phyloP scores from a whole-genome alignment of 2,329 filamentous ascomycete species.

The Scedosporium aurantiacum region DNA sequence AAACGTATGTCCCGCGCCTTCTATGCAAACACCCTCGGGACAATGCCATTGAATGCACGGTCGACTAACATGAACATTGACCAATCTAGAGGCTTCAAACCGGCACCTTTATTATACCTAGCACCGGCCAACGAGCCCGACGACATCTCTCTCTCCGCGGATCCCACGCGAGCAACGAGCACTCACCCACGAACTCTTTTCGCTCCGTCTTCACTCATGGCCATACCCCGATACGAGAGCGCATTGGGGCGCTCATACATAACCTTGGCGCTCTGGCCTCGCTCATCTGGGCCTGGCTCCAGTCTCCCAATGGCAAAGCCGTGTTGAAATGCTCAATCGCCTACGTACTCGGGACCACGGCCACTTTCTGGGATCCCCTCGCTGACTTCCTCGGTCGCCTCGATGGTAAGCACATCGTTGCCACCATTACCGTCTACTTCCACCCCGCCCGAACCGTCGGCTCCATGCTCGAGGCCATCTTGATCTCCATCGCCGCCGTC shows the following conservation, averaged over 20 bases:
- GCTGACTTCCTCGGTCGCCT: slow-evolving; percentile 66
- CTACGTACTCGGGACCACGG: slow-evolving; percentile 76
- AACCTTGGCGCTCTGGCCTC: slow-evolving; percentile 26
- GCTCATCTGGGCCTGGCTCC: slow-evolving; percentile 47
- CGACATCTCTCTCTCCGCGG: slow-evolving; percentile 65
- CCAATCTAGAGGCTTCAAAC: slow-evolving; percentile 59
- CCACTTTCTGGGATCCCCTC: slow-evolving; percentile 68
- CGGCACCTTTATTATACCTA: slow-evolving; percentile 76
- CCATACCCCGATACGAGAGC: slow-evolving; percentile 20
- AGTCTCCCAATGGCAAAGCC: slow-evolving; percentile 63
- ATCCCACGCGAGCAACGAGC: slow-evolving; percentile 16
- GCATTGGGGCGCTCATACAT: slow-evolving; percentile 21
- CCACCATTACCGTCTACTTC: slow-evolving; percentile 90
- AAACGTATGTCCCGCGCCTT: not conserved
- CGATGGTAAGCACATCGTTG: slow-evolving; percentile 89
- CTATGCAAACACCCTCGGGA: not conserved
- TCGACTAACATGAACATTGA: not conserved
- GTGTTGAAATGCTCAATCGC: slow-evolving; percentile 87
- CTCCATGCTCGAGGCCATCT: slow-evolving; percentile 77
- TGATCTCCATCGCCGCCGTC: slow-evolving; percentile 68
- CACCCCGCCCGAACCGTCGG: slow-evolving; percentile 79
- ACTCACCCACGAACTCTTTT: slow-evolving; percentile 20
- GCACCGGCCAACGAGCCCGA: slow-evolving; percentile 73
- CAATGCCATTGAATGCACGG: not conserved
- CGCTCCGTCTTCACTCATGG: slow-evolving; percentile 24